These are phyloP conservation scores for Heliocybe sulcata DNA, from an alignment of 1,284 basidiomycete genomes.

Conservation along the genomic window DNA sequence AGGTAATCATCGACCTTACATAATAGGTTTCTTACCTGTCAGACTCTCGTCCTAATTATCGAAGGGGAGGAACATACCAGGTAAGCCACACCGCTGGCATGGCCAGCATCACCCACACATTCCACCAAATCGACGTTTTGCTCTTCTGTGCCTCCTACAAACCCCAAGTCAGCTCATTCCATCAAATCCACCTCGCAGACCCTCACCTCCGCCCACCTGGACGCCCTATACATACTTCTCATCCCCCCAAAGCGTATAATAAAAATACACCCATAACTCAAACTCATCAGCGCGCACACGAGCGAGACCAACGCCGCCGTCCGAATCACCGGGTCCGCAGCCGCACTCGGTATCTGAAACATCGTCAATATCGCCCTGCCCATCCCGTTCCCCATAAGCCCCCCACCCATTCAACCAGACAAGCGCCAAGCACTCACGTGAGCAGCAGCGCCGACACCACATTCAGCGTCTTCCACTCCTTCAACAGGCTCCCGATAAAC, in stretches of 20 bases:
- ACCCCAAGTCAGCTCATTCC: neutral
- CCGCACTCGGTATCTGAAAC: slow-evolving; percentile 59
- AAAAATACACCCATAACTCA: slow-evolving; percentile 72
- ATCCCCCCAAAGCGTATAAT: slow-evolving; percentile 74
- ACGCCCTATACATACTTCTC: slow-evolving; percentile 70
- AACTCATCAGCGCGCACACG: slow-evolving; percentile 63
- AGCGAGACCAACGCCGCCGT: slow-evolving; percentile 62
- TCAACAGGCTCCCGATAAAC: slow-evolving; percentile 61
- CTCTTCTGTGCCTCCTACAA: slow-evolving; percentile 63
- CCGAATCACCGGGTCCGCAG: slow-evolving; percentile 56
- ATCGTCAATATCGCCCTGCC: slow-evolving; percentile 65
- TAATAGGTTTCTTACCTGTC: neutral
- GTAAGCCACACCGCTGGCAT: slow-evolving; percentile 71
- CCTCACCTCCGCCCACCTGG: slow-evolving; percentile 67
- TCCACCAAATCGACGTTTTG: slow-evolving; percentile 66
- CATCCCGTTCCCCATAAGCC: neutral
- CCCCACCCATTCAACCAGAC: slow-evolving; percentile 4
- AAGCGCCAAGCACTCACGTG: slow-evolving; percentile 39
- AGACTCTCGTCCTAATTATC: neutral
- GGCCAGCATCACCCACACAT: slow-evolving; percentile 72
- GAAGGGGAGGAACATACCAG: slow-evolving; percentile 34
- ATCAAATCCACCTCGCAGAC: neutral
- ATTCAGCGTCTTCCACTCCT: slow-evolving; percentile 76
- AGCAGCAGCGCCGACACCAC: slow-evolving; percentile 64
- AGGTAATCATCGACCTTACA: slow-evolving; percentile 59